Percentiles rank a stretch among this genome's conserved stretches.
These are phyloP conservation scores for Penicillium robsamsonii DNA, from an alignment of 495 filamentous ascomycete species.

Conservation along the genomic window DNA sequence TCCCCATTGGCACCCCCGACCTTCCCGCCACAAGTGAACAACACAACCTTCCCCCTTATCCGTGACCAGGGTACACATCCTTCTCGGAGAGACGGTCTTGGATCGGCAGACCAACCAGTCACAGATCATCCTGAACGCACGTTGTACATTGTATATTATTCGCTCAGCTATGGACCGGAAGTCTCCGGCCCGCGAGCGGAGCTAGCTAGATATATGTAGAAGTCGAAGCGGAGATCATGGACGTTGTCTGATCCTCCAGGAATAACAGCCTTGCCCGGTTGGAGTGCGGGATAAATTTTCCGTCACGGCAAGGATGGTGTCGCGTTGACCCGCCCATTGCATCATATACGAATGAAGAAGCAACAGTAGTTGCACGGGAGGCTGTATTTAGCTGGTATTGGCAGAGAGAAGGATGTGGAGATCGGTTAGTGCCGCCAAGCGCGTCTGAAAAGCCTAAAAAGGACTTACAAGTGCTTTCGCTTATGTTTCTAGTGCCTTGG, in stretches of 20 bases:
- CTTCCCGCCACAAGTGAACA: not conserved
- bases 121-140: not conserved
- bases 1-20: not conserved
- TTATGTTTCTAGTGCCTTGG: too few relatives aligned
- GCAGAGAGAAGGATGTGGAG: too few relatives aligned
- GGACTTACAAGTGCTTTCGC: too few relatives aligned
- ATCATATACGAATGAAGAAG: too few relatives aligned
- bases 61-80: not conserved
- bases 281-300: not conserved
- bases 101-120: not conserved
- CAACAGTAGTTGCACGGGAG: too few relatives aligned
- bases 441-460: too few relatives aligned
- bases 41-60: not conserved
- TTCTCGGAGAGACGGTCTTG: not conserved
- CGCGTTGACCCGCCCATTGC: not conserved
- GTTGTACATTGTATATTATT: not conserved
- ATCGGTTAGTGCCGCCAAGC: too few relatives aligned
- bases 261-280: not conserved
- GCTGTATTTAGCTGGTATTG: too few relatives aligned
- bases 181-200: not conserved
- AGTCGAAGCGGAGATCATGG: not conserved
- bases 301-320: not conserved
- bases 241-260: not conserved
- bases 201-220: not conserved
- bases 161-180: not conserved